Evolutionary conservation across 441 rosid genomes (phyloP).

Genomic region (Gossypium schwendimanii): DNA sequence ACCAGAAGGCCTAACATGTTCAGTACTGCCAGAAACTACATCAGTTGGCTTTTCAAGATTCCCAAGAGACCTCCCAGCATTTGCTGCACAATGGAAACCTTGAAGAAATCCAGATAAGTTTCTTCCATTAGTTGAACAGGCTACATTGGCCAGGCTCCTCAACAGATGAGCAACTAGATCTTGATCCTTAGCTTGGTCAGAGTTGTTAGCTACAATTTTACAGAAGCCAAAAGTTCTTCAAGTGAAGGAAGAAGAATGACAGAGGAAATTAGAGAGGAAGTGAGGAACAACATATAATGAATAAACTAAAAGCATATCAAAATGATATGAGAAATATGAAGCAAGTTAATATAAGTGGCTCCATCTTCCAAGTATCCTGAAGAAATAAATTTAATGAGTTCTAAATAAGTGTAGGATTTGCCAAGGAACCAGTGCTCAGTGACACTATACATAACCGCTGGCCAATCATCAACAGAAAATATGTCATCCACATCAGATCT

Average conservation of each 20-base stretch:
- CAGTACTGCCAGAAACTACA: slow-evolving; percentile 18
- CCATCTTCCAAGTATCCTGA: not conserved
- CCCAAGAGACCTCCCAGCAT: slow-evolving; percentile 19
- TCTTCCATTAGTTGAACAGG: slow-evolving; percentile 25
- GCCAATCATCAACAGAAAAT: not conserved
- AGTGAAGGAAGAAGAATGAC: slow-evolving; percentile 11
- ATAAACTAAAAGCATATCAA: not conserved
- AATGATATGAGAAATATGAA: not conserved
- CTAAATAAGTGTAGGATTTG: not conserved
- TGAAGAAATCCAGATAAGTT: slow-evolving; percentile 33
- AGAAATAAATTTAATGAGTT: not conserved
- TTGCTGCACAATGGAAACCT: slow-evolving; percentile 28
- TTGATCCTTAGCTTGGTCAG: slow-evolving; percentile 32
- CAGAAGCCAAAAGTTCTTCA: slow-evolving; percentile 4
- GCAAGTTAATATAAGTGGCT: not conserved
- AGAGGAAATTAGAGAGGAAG: not conserved
- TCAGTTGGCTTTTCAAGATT: slow-evolving; percentile 22
- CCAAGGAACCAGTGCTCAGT: not conserved
- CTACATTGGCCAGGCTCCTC: slow-evolving; percentile 29
- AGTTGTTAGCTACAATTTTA: slow-evolving; percentile 25
- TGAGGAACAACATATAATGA: not conserved
- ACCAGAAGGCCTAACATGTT: slow-evolving; percentile 30
- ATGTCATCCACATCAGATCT: not conserved
- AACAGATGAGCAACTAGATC: slow-evolving; percentile 35
- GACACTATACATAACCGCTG: not conserved